Evolutionary conservation across 305 asterid genomes (phyloP).

Genomic region (Fraxinus sp.): DNA sequence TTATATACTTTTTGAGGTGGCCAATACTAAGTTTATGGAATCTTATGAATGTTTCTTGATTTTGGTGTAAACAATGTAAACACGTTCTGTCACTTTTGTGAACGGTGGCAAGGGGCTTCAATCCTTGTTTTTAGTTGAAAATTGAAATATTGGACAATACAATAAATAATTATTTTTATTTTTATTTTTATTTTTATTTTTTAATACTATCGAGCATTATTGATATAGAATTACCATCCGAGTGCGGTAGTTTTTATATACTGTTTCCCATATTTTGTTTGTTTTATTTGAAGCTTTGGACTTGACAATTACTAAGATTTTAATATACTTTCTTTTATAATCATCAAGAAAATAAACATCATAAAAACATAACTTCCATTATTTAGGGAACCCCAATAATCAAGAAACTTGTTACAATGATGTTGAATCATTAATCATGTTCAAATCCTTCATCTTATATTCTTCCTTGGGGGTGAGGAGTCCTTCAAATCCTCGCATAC

Average conservation of each 20-base stretch:
- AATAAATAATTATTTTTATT: too few species aligned
- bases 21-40: conserved; percentile 3
- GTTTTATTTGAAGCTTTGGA: background rate
- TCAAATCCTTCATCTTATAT: background rate
- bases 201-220: background rate
- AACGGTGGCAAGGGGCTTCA: background rate
- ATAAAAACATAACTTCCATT: background rate
- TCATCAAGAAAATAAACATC: background rate
- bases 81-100: background rate
- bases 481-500: conserved; percentile 40
- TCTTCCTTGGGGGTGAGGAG: background rate
- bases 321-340: too few species aligned
- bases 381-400: background rate
- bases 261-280: too few species aligned
- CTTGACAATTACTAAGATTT: too few species aligned
- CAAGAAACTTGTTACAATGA: conserved; percentile 6
- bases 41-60: background rate
- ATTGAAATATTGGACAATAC: background rate
- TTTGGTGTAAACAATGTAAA: background rate
- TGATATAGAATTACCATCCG: background rate
- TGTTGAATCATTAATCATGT: background rate
- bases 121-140: background rate
- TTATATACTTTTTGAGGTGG: background rate
- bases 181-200: too few species aligned
- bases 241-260: background rate